Conservation (phyloP, 345 rosid species). For the Salix suchowensis region DNA sequence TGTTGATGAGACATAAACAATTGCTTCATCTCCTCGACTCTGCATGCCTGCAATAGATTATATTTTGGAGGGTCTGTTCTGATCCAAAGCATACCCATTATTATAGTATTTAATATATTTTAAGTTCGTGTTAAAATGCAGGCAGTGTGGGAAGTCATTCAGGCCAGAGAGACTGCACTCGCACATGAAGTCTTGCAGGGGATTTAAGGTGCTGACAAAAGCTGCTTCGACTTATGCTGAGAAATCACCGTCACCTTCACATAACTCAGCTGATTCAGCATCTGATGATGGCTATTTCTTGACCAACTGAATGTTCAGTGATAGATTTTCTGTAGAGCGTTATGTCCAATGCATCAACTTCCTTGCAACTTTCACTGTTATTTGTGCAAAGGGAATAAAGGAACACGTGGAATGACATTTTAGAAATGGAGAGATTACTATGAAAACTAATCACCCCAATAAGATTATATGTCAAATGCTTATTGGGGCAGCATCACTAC, state of each 20-base stretch:
- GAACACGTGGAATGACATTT: not conserved
- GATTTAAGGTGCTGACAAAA: slow-evolving; percentile 38
- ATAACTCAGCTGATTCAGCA: not conserved
- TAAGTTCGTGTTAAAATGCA: slow-evolving; percentile 15
- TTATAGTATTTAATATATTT: not conserved
- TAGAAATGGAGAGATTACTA: not conserved
- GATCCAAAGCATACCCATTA: not conserved
- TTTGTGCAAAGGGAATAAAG: not conserved
- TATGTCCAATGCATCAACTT: not conserved
- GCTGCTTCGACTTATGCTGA: slow-evolving; percentile 8
- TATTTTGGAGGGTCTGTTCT: not conserved
- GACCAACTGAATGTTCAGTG: slow-evolving; percentile 8
- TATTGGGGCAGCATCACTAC: not conserved
- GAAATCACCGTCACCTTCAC: slow-evolving; percentile 3
- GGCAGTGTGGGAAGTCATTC: slow-evolving; percentile 74
- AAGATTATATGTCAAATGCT: not conserved
- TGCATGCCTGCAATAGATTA: not conserved
- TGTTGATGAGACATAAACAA: not conserved
- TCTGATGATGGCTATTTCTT: slow-evolving; percentile 14
- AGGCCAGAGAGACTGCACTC: slow-evolving; percentile 69
- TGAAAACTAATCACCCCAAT: not conserved
- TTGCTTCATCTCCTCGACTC: not conserved
- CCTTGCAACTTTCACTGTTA: not conserved
- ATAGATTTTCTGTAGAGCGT: not conserved
- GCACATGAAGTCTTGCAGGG: slow-evolving; percentile 68